Conservation (phyloP, 176 grass and related monocot species). For the Poa annua region DNA sequence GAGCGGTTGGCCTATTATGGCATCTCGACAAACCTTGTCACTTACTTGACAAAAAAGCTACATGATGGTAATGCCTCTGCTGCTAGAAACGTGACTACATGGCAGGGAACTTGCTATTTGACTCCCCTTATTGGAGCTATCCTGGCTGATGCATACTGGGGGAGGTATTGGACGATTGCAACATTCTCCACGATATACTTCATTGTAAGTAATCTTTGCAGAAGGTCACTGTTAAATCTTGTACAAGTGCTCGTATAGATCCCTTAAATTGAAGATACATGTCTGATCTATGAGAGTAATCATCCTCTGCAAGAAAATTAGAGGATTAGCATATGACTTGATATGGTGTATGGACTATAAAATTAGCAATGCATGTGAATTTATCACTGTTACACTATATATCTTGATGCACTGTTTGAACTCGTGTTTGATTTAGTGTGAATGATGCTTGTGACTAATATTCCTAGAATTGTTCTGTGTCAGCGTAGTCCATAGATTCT, state of each 20-base stretch:
- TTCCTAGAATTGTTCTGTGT: not conserved
- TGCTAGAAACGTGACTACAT: constrained; percentile 81
- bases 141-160: constrained; percentile 92
- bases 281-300: not conserved
- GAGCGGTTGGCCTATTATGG: constrained; percentile 87
- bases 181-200: constrained; percentile 86
- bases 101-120: constrained; percentile 86
- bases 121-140: constrained; percentile 83
- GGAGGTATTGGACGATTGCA: constrained; percentile 86
- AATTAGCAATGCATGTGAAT: constrained; percentile 3
- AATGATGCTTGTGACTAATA: not conserved
- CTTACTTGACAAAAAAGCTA: constrained; percentile 81
- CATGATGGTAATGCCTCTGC: constrained; percentile 84
- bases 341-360: not conserved
- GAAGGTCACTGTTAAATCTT: not conserved
- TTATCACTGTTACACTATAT: constrained; percentile 13
- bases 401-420: not conserved
- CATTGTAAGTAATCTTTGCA: constrained; percentile 59
- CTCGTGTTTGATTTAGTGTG: not conserved
- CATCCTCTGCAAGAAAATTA: not conserved
- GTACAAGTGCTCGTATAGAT: not conserved
- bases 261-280: not conserved
- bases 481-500: constrained; percentile 16
- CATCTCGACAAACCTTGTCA: constrained; percentile 84
- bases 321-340: not conserved